Evolutionary conservation across 306 rosid species (phyloP), one percentile per base, ranked within the genome.

Genomic region (Sechiopsis laciniata): DNA sequence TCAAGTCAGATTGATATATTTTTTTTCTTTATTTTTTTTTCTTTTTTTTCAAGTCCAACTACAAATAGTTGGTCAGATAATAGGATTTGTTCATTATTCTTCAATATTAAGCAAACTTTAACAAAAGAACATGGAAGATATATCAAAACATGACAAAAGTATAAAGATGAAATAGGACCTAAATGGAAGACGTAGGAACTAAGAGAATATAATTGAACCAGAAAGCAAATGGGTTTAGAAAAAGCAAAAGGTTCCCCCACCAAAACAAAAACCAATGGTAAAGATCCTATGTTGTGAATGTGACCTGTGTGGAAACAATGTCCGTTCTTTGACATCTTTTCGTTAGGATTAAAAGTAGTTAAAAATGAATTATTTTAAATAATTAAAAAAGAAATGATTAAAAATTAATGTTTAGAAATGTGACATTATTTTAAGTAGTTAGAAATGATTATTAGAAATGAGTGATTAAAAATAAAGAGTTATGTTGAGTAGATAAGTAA

Each of bases 301-400:
- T 40, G 95, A 88, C 87, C 45, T 77, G 40, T 82, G 74, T 80
- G 74, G 59, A 4, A 79, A 79, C 84, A 83, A 75, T 55, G 75
- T 78, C 83, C 95, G 77, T 86, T 83, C 85, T 56, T 86, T 79
- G 16, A 20, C 35, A 64, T 3, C 77, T 77, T 80, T 79, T 8
- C 7, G 46, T 40, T 26, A n/a, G n/a, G n/a, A n/a, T n/a, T n/a
- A n/a, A n/a, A n/a, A n/a, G n/a, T n/a, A n/a, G 32, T 26, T 26
- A 26, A 26, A 26, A 1, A 26, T 3, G 32, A 26, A 3, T 26
- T 26, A 26, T 26, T 26, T 26, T 26, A 3, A 26, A 3, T 26
- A 26, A 26, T 26, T 26, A 26, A 1, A 26, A 26, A 26, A 1
- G 32, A 26, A 26, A 26, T 3, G 1, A 26, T 26, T 26, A 26